Conservation (phyloP, 345 rosid species). For the Murraya paniculata region DNA sequence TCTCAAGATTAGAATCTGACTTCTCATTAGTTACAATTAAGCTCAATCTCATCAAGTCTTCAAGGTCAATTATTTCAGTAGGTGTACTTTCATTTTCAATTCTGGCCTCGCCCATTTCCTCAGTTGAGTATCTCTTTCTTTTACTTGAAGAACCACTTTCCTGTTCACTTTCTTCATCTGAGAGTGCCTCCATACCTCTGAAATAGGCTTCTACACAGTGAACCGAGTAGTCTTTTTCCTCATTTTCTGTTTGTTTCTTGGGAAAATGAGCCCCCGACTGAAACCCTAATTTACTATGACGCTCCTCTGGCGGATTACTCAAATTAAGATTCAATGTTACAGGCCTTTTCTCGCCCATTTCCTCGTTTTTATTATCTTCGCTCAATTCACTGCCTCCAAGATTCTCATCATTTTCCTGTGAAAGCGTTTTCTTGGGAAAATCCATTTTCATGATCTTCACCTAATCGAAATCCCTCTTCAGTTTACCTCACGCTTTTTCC, state of each 20-base stretch:
- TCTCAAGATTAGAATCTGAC: background rate
- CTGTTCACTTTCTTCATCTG: slow-evolving; percentile 18
- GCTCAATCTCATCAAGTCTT: background rate
- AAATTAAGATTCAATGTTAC: slow-evolving; percentile 14
- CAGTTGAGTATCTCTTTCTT: slow-evolving; percentile 13
- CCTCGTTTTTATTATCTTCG: background rate
- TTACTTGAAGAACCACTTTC: slow-evolving; percentile 7
- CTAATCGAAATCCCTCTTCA: background rate
- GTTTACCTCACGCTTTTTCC: background rate
- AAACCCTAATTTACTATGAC: slow-evolving; percentile 5
- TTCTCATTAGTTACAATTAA: background rate
- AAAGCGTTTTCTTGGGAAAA: background rate
- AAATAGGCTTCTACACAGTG: slow-evolving; percentile 2
- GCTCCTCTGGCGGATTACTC: slow-evolving; percentile 10
- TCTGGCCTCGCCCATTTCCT: slow-evolving; percentile 20
- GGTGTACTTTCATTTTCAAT: background rate
- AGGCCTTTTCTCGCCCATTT: background rate
- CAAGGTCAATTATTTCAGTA: background rate
- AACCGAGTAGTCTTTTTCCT: background rate
- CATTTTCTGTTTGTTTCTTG: slow-evolving; percentile 6
- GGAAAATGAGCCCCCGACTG: background rate
- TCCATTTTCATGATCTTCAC: background rate
- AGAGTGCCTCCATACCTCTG: slow-evolving; percentile 7
- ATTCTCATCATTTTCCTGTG: background rate
- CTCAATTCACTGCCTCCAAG: background rate